Evolutionary conservation across 441 rosid species (phyloP), one percentile per base, ranked within the genome.

Genomic region (Gossypium trilobum): DNA sequence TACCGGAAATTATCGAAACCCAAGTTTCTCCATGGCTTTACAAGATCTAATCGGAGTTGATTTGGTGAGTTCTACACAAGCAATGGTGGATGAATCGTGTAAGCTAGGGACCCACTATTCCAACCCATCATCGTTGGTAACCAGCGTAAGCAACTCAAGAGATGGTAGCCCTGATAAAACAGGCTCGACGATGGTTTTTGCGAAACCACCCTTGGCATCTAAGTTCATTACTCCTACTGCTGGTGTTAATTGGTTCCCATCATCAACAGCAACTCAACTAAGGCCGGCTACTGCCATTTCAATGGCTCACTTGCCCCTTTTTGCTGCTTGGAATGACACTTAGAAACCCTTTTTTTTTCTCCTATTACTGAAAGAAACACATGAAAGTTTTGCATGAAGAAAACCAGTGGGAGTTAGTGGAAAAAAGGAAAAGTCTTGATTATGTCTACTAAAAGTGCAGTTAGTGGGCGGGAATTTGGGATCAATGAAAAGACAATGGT

Each of bases 301-400:
- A 56, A 74, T 90, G 83, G 73, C 91, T 63, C 91, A 86, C 75
- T 80, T 88, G 70, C 96, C 93, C 4, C 76, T 90, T 57, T 90
- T 90, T 68, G 89, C 93, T 31, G 84, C 96, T 1, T 86, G 93
- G 96, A 87, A 29, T 17, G 96, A 90, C 19, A 75, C 89, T 77
- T 90, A 57, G 14, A 66, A 75, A 59, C 9, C 62, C 9, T 14
- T 11, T 13, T 6, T 13, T 6, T 13, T 36, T 23, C 9, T 22
- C 58, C 7, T n/a, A 22, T 65, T 66, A n/a, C 19, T 0, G 20
- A 19, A n/a, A 67, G 31, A 56, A 7, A 4, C 42, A 36, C 42
- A 36, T 36, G 70, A 31, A 58, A 14, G 13, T 77, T 78, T 72
- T 82, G 85, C 83, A 84, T 77, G 61, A 23, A 11, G 7, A 62